Base-by-base conservation (phyloP, 202 grass and related monocot genomes). In the Schoenoplectus triqueter region DNA sequence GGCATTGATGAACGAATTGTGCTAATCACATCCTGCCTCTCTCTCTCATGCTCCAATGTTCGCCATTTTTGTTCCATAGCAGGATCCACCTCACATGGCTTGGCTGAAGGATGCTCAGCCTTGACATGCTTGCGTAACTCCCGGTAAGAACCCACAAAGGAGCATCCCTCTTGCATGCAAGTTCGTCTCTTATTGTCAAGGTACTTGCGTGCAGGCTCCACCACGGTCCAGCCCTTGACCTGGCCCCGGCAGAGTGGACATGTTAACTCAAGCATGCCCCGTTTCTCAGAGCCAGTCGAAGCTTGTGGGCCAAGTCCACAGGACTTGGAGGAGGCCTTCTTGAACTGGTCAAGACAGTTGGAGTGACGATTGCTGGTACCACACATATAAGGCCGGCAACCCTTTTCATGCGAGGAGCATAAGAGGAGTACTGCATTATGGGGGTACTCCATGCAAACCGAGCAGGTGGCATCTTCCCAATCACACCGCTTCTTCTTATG, bases 371-470 rank as follows among this genome's bases (percentile, higher is more conserved):
- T 89, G 66, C 93, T 99, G 65, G 96, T 96, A 67, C 88, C 93
- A 86, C 96, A 99, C 93, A 96, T 99, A 88, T 96, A 99, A 84
- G 93, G 96, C 46, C 90, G 90, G 3, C 96, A 99, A 10, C 96
- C 93, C 83, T 99, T 94, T 80, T 99, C 93, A 83, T 99, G 91
- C 7, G 93, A 99, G 21, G 96, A 96, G 77, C 96, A 98, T 8
- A 98, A 90, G 20, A 98, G 91, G 14, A 98, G 90, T 69, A 98
- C 95, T 67, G 90, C 95, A 88, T 95, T 93, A 61, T 98, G 95
- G 17, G 95, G 95, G 56, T 87, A 95, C 62, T 98, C 93, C 95
- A 98, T 95, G 84, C 95, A 98, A 46, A 98, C 93, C n/a, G 95
- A 93, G 64, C 95, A 98, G 52, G 92, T 98, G 51, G 91, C 95